Conservation (phyloP, 129 eudicot species). For the Silybum marianum region DNA sequence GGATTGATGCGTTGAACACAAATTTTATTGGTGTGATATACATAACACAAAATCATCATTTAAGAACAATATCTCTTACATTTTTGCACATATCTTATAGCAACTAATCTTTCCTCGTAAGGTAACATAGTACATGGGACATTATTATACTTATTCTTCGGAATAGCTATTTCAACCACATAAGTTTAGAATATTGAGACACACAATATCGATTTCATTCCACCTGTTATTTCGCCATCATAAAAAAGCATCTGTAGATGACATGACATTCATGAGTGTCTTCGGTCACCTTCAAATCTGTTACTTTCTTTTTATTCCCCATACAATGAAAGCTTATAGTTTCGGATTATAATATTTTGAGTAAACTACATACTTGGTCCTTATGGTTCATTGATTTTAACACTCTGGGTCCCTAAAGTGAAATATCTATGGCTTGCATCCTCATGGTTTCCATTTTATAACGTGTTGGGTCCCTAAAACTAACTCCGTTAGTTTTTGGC, state of each 20-base stretch:
- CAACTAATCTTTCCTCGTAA: neutral
- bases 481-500: too few relatives aligned
- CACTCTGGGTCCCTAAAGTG: too few relatives aligned
- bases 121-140: neutral
- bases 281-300: constrained; percentile 8
- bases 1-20: neutral
- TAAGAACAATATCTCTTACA: neutral
- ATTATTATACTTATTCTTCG: too few relatives aligned
- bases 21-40: neutral
- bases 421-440: too few relatives aligned
- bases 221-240: neutral
- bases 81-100: neutral
- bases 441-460: too few relatives aligned
- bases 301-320: neutral
- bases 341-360: neutral
- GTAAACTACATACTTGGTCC: too few relatives aligned
- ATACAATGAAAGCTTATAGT: neutral
- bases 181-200: constrained; percentile 10
- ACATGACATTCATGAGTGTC: constrained; percentile 2
- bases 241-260: neutral
- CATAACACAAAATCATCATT: neutral
- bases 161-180: neutral
- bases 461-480: too few relatives aligned
- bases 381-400: too few relatives aligned
- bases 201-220: neutral